phyloP scores from a whole-genome alignment of 768 basidiomycete species.

The Suillus alpinus region DNA sequence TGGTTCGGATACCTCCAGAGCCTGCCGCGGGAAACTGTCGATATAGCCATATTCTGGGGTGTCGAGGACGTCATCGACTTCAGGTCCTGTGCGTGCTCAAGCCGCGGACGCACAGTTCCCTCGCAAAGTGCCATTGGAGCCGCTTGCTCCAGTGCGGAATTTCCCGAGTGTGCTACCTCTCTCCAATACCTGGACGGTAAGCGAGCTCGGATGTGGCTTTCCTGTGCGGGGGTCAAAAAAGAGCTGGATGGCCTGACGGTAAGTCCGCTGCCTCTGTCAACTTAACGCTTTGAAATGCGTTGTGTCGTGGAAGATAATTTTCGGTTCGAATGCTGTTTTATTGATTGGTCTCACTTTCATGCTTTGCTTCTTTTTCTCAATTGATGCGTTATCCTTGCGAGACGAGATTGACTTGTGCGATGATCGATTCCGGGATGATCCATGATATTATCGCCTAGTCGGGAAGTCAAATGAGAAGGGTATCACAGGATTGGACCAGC shows the following conservation, averaged over 20 bases:
- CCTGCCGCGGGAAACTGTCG: constrained; percentile 49
- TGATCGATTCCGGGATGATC: constrained; percentile 1
- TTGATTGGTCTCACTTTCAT: neutral
- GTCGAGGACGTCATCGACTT: constrained; percentile 19
- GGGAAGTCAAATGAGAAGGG: neutral
- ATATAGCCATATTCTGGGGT: constrained; percentile 65
- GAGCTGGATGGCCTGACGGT: constrained; percentile 25
- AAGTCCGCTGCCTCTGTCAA: constrained; percentile 14
- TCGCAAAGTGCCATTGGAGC: constrained; percentile 7
- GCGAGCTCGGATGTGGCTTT: constrained; percentile 32
- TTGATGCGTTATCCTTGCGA: neutral
- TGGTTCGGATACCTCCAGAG: constrained; percentile 70
- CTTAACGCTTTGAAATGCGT: constrained; percentile 15
- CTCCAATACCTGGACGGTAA: constrained; percentile 23
- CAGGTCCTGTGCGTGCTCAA: constrained; percentile 15
- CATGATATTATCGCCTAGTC: neutral
- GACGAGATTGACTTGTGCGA: neutral
- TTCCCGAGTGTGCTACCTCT: constrained; percentile 18
- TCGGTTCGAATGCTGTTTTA: neutral
- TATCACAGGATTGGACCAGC: neutral
- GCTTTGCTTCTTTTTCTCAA: constrained; percentile 1
- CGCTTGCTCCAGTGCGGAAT: neutral
- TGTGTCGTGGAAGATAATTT: neutral
- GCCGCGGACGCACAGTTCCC: constrained; percentile 13
- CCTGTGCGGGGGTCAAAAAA: constrained; percentile 29